These are phyloP conservation scores for Pseudocercospora fijiensis DNA, from an alignment of 2,329 filamentous ascomycete genomes.

Conservation along the genomic window DNA sequence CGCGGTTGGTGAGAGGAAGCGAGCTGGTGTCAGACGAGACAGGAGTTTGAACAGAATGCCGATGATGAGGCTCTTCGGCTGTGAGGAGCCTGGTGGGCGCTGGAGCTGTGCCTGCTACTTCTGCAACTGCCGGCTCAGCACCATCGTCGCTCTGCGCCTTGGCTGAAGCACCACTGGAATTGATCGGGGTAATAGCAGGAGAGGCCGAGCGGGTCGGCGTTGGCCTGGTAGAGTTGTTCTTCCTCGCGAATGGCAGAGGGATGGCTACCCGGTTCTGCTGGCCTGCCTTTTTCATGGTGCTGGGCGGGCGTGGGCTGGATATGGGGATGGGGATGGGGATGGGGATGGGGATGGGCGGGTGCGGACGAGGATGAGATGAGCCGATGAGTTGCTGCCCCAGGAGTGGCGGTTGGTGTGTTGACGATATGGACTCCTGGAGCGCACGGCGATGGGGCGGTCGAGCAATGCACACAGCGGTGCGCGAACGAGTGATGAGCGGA, in stretches of 20 bases:
- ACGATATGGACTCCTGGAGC: constrained; percentile 29
- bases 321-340: no score
- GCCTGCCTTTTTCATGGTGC: constrained; percentile 10
- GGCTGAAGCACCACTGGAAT: constrained; percentile 12
- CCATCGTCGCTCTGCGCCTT: constrained; percentile 8
- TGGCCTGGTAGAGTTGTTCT: background rate
- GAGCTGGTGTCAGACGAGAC: constrained; percentile 23
- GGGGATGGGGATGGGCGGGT: background rate
- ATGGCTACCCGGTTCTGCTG: constrained; percentile 33
- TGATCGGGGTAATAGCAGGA: constrained; percentile 3
- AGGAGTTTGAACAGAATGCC: constrained; percentile 15
- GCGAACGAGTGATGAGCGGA: no score
- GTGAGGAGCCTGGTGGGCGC: background rate
- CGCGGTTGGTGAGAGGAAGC: constrained; percentile 22
- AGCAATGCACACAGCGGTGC: no score
- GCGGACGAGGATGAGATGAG: background rate
- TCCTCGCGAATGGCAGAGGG: constrained; percentile 33
- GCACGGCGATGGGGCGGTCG: background rate
- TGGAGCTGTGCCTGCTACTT: background rate
- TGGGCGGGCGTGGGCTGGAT: background rate
- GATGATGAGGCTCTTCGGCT: background rate
- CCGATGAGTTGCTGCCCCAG: constrained; percentile 10
- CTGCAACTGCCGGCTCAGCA: background rate
- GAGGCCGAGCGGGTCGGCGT: background rate
- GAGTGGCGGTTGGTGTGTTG: constrained; percentile 7